Percentiles rank a stretch among this genome's conserved stretches.
Conservation (phyloP, 164 flowering plant genomes). For the Magnolia officinalis region DNA sequence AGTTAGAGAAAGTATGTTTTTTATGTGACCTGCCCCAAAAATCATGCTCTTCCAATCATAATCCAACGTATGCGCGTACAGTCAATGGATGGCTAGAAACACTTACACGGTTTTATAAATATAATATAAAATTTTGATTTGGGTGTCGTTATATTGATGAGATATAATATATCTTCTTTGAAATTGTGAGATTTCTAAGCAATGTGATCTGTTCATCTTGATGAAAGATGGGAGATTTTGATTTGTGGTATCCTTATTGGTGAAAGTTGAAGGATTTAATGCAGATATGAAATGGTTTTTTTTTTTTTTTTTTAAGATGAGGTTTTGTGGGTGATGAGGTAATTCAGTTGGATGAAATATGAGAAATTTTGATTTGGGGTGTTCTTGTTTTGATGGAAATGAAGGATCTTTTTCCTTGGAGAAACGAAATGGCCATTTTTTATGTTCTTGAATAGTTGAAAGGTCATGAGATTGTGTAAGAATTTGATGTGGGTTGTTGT, state of each 20-base stretch:
- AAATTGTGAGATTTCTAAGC: constrained; percentile 12
- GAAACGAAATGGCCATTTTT: not conserved
- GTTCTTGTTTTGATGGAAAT: not conserved
- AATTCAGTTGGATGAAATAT: too few species aligned
- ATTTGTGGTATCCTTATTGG: not conserved
- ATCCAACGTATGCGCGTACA: too few species aligned
- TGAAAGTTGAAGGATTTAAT: not conserved
- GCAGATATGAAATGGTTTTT: too few species aligned
- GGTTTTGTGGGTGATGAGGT: not conserved
- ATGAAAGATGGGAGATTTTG: not conserved
- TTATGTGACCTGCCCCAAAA: too few species aligned
- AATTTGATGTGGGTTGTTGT: constrained; percentile 17
- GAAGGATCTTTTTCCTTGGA: too few species aligned
- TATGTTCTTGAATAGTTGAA: not conserved
- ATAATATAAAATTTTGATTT: too few species aligned
- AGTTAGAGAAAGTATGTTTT: too few species aligned
- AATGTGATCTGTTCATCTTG: not conserved
- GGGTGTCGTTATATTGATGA: not conserved
- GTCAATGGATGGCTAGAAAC: too few species aligned
- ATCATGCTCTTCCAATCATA: too few species aligned
- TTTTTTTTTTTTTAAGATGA: too few species aligned
- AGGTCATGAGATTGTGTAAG: not conserved
- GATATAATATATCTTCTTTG: not conserved
- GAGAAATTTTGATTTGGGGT: not conserved
- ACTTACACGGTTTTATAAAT: too few species aligned